Percentiles rank a stretch among this genome's conserved stretches.
These are phyloP conservation scores for Miscanthus sacchariflorus DNA, from an alignment of 202 grass and related monocot genomes.

Conservation along the genomic window DNA sequence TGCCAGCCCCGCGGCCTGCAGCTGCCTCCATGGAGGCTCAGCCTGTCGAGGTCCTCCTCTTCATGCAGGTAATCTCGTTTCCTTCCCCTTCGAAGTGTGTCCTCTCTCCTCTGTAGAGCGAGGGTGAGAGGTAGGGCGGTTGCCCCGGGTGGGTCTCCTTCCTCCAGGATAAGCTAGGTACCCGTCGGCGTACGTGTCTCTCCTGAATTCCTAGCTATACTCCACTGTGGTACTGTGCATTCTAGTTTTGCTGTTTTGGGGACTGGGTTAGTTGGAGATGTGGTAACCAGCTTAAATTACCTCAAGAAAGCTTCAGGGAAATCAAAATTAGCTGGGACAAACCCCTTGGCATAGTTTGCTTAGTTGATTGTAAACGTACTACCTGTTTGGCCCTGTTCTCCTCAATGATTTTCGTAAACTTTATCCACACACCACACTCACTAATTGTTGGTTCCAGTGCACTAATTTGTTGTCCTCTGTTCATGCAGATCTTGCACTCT, in stretches of 20 bases:
- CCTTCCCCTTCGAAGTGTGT: neutral
- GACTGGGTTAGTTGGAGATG: neutral
- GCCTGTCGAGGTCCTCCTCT: neutral
- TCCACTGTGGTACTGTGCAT: neutral
- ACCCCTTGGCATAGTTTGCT: neutral
- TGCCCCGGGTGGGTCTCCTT: neutral
- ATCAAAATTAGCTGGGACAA: neutral
- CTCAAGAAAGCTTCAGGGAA: neutral
- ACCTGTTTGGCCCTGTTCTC: neutral
- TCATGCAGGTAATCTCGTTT: constrained; percentile 44
- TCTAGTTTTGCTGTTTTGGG: neutral
- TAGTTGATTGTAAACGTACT: neutral
- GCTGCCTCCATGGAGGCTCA: neutral
- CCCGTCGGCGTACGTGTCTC: neutral
- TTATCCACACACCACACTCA: no score
- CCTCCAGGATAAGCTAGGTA: neutral
- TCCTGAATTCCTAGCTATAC: neutral
- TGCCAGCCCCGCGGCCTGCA: neutral
- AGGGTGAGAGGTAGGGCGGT: neutral
- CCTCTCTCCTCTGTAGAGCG: neutral
- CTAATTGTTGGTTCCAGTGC: neutral
- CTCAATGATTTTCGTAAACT: neutral
- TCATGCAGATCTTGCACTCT: constrained; percentile 59
- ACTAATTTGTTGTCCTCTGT: constrained; percentile 18
- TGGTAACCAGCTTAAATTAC: neutral